Conservation (phyloP, 2,329 filamentous ascomycete species). For the Neofusicoccum kwambonambiense region DNA sequence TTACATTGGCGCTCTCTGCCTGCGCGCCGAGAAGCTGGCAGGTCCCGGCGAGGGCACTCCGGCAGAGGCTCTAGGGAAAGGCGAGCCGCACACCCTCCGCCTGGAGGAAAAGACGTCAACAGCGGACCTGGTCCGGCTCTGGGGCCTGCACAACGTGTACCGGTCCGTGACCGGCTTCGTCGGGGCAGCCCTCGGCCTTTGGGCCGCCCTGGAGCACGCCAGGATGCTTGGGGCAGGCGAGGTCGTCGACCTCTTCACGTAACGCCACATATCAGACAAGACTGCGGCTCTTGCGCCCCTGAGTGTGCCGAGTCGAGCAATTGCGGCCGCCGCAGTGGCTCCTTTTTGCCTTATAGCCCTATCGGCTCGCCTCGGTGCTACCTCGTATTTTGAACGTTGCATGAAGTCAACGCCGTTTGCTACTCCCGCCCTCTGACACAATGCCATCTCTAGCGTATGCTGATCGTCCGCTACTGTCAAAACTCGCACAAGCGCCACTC, state of each 20-base stretch:
- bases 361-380: slow-evolving; percentile 1
- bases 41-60: background rate
- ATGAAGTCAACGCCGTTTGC: background rate
- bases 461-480: slow-evolving; percentile 11
- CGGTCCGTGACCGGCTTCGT: slow-evolving; percentile 2
- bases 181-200: slow-evolving; percentile 1
- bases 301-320: background rate
- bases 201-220: background rate
- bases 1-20: slow-evolving; percentile 5
- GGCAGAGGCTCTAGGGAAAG: background rate
- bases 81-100: background rate
- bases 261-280: background rate
- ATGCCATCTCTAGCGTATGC: background rate
- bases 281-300: background rate
- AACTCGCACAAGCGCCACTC: background rate
- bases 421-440: background rate
- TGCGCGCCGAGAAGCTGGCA: slow-evolving; percentile 11
- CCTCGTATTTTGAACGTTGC: slow-evolving; percentile 7
- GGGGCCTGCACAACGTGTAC: background rate
- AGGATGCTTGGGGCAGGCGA: background rate
- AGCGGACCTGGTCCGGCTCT: background rate
- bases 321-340: background rate
- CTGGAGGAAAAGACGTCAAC: background rate
- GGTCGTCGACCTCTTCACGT: background rate
- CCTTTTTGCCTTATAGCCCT: background rate